A percentile compares a stretch with the other conserved stretches of the same genome.
Evolutionary conservation across 2,329 filamentous ascomycete genomes (phyloP).

Genomic region (Gliomastix tumulicola): DNA sequence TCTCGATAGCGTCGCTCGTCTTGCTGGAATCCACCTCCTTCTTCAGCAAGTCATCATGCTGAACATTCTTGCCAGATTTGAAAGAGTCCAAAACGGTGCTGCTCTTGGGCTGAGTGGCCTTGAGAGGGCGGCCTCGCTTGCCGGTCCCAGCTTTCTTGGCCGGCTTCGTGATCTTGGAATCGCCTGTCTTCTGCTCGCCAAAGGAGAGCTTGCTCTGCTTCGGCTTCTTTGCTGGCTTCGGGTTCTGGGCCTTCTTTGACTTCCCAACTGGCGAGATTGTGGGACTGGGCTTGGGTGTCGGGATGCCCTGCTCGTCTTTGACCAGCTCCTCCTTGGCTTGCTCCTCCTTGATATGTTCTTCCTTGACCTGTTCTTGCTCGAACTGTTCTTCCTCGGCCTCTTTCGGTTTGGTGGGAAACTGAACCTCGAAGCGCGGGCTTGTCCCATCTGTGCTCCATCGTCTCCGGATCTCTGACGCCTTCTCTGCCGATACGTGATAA

Average conservation of each 20-base stretch:
- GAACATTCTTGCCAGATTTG: slow-evolving; percentile 29
- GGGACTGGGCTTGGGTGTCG: slow-evolving; percentile 52
- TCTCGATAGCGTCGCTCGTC: too few species aligned
- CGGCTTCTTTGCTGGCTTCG: slow-evolving; percentile 28
- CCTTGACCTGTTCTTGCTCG: too few species aligned
- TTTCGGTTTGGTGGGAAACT: slow-evolving; percentile 2
- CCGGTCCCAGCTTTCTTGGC: slow-evolving; percentile 13
- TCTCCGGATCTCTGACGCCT: slow-evolving; percentile 30
- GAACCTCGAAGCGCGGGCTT: slow-evolving; percentile 16
- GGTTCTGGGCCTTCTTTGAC: slow-evolving; percentile 33
- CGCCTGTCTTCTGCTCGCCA: slow-evolving; percentile 9
- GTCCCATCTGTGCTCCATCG: slow-evolving; percentile 26
- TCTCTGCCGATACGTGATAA: slow-evolving; percentile 36
- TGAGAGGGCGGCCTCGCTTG: slow-evolving; percentile 22
- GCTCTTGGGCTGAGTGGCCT: slow-evolving; percentile 20
- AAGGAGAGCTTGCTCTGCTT: slow-evolving; percentile 49
- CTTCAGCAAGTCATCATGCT: neutral
- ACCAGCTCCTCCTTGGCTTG: slow-evolving; percentile 29
- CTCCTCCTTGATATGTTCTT: too few species aligned
- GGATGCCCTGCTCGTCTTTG: slow-evolving; percentile 41
- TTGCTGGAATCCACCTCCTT: too few species aligned
- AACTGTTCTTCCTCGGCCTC: slow-evolving; percentile 15
- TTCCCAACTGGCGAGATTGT: too few species aligned
- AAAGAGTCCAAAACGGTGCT: slow-evolving; percentile 32
- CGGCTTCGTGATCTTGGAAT: slow-evolving; percentile 6